Conservation (phyloP, 1,284 basidiomycete genomes). For the Boletus mariae region DNA sequence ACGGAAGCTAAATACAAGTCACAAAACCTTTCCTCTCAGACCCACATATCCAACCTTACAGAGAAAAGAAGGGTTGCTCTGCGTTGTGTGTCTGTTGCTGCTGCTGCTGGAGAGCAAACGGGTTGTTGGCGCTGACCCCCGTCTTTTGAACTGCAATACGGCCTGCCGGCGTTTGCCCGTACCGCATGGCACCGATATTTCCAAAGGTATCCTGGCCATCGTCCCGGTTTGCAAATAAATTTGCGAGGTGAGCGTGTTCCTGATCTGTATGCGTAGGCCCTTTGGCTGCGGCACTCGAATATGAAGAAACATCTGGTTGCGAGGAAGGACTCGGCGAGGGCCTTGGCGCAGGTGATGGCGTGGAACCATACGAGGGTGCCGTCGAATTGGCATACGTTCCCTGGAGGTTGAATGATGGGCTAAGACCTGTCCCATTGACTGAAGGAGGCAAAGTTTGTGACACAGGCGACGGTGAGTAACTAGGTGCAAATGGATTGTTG, state of each 20-base stretch:
- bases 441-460: conserved; percentile 34
- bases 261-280: conserved; percentile 41
- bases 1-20: conserved; percentile 13
- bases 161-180: conserved; percentile 65
- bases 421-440: conserved; percentile 27
- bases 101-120: conserved; percentile 65
- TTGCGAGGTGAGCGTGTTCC: conserved; percentile 76
- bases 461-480: conserved; percentile 39
- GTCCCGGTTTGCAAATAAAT: conserved; percentile 78
- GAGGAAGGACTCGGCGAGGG: conserved; percentile 36
- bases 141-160: conserved; percentile 58
- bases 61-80: conserved; percentile 85
- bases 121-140: conserved; percentile 60
- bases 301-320: conserved; percentile 21
- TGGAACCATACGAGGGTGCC: conserved; percentile 33
- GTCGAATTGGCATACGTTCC: conserved; percentile 55
- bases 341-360: conserved; percentile 38
- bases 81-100: conserved; percentile 44
- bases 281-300: conserved; percentile 25
- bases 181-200: conserved; percentile 78
- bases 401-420: conserved; percentile 56
- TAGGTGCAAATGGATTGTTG: conserved; percentile 89
- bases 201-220: conserved; percentile 94
- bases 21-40: background rate
- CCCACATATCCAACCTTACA: conserved; percentile 36